Percentiles rank a stretch among this genome's conserved stretches.
These are phyloP conservation scores for Cinnamomum chago DNA, from an alignment of 164 flowering plant species.

Conservation along the genomic window DNA sequence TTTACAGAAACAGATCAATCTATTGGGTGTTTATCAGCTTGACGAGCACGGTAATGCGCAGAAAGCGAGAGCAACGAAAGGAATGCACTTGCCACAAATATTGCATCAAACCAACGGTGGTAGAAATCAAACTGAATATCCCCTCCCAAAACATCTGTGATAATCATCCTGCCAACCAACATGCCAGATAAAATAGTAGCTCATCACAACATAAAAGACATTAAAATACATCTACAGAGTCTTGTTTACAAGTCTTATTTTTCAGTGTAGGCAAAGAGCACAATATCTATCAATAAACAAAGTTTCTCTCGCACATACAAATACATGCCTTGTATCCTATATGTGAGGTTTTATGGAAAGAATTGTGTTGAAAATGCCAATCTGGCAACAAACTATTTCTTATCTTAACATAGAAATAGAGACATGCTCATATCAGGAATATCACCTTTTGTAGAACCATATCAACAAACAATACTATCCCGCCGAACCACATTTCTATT, in stretches of 20 bases:
- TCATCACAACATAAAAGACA: not conserved
- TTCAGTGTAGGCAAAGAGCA: not conserved
- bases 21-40: conserved; percentile 90
- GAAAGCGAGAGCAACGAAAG: conserved; percentile 90
- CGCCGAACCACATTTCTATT: too few species aligned
- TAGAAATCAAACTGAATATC: conserved; percentile 97
- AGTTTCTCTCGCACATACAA: too few species aligned
- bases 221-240: not conserved
- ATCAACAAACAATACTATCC: too few species aligned
- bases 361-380: too few species aligned
- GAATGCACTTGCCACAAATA: conserved; percentile 97
- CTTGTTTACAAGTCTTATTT: not conserved
- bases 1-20: conserved; percentile 36
- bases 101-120: conserved; percentile 97
- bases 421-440: too few species aligned
- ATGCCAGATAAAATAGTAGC: not conserved
- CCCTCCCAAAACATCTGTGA: conserved; percentile 81
- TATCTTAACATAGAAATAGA: too few species aligned
- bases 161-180: conserved; percentile 58
- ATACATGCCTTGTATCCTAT: too few species aligned
- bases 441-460: too few species aligned
- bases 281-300: not conserved
- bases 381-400: too few species aligned
- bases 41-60: conserved; percentile 93
- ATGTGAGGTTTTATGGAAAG: too few species aligned